phyloP scores from a whole-genome alignment of 805 yeast genomes.

The Candida tibetensis region DNA sequence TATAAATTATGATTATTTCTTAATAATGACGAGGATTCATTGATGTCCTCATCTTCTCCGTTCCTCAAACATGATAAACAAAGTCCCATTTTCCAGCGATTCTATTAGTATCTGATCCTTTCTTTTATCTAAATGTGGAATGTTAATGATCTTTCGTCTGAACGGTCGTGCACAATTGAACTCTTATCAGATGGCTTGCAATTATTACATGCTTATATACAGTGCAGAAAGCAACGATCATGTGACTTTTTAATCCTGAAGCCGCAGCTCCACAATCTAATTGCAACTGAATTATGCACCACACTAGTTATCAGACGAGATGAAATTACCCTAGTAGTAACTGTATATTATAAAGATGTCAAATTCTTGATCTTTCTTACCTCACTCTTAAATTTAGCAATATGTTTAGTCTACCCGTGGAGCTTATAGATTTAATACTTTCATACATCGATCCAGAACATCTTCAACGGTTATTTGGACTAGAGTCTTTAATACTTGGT shows the following conservation, averaged over 20 bases:
- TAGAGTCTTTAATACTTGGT: background rate
- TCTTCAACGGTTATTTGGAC: slow-evolving; percentile 15
- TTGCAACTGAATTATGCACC: no score
- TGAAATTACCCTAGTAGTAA: no score
- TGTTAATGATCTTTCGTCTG: background rate
- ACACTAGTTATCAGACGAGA: no score
- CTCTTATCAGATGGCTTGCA: background rate
- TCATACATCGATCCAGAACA: slow-evolving; percentile 12
- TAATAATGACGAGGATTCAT: slow-evolving; percentile 40
- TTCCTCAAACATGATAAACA: slow-evolving; percentile 46
- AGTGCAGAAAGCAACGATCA: no score
- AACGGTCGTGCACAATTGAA: slow-evolving; percentile 6
- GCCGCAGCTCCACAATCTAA: no score
- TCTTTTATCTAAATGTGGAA: no score
- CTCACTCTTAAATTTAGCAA: no score
- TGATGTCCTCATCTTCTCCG: slow-evolving; percentile 34
- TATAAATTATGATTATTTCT: slow-evolving; percentile 23
- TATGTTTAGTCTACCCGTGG: slow-evolving; percentile 16
- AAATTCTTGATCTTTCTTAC: no score
- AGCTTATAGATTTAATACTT: slow-evolving; percentile 14
- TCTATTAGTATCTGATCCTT: no score
- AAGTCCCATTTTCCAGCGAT: slow-evolving; percentile 38
- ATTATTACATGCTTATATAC: no score
- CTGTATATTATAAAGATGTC: no score
- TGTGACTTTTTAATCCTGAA: no score